Conservation (phyloP, 768 basidiomycete genomes). For the Pleurotus eryngii region DNA sequence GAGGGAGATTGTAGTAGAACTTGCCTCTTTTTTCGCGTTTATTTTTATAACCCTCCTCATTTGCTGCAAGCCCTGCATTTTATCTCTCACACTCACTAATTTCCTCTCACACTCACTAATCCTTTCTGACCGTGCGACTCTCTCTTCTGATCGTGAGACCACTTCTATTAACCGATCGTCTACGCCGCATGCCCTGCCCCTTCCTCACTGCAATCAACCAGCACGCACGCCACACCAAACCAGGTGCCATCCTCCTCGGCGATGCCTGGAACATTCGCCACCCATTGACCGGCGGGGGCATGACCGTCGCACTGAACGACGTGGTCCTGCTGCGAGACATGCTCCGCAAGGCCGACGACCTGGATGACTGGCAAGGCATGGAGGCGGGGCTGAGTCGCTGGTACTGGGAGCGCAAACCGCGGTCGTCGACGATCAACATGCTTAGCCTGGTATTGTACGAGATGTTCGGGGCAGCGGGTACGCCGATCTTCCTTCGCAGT, state of each 20-base stretch:
- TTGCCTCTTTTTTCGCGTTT: too few relatives aligned
- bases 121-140: too few relatives aligned
- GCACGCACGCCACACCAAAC: slow-evolving; percentile 41
- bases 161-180: too few relatives aligned
- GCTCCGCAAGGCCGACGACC: slow-evolving; percentile 32
- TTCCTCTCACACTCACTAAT: too few relatives aligned
- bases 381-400: slow-evolving; percentile 58
- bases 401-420: slow-evolving; percentile 84
- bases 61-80: too few relatives aligned
- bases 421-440: slow-evolving; percentile 89
- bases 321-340: slow-evolving; percentile 69
- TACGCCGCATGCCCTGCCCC: slow-evolving; percentile 93
- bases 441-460: slow-evolving; percentile 92
- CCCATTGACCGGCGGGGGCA: slow-evolving; percentile 95
- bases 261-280: slow-evolving; percentile 99
- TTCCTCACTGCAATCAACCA: slow-evolving; percentile 84
- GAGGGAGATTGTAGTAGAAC: too few relatives aligned
- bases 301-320: slow-evolving; percentile 94
- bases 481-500: slow-evolving; percentile 23
- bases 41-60: too few relatives aligned
- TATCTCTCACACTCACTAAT: too few relatives aligned
- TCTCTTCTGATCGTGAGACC: too few relatives aligned
- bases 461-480: slow-evolving; percentile 90
- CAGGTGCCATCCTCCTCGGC: slow-evolving; percentile 82
- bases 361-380: slow-evolving; percentile 50